Conservation (phyloP, 2,329 filamentous ascomycete genomes). For the Colletotrichum spaethianum region DNA sequence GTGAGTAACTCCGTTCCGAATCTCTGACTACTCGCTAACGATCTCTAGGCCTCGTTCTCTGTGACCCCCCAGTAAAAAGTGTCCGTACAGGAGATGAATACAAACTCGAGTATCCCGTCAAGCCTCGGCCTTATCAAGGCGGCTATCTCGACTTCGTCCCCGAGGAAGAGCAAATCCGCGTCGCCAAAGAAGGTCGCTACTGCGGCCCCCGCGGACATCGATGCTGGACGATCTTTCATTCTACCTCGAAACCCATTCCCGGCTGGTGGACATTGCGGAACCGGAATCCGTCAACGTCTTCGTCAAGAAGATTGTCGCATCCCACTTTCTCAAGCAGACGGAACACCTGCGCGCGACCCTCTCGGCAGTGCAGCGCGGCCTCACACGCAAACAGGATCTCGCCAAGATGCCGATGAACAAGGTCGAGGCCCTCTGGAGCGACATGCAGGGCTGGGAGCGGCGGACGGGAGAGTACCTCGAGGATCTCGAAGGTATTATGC, state of each 20-base stretch:
- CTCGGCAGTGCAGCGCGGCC: conserved; percentile 44
- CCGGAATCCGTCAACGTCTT: conserved; percentile 42
- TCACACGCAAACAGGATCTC: conserved; percentile 46
- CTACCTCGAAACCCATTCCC: conserved; percentile 43
- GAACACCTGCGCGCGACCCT: conserved; percentile 44
- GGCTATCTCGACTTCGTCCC: conserved; percentile 48
- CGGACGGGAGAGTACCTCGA: conserved; percentile 46
- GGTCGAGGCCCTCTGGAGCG: conserved; percentile 47
- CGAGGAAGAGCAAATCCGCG: conserved; percentile 38
- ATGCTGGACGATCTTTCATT: conserved; percentile 46
- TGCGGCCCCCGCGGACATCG: conserved; percentile 43
- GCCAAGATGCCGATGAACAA: conserved; percentile 41
- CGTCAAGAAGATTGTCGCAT: conserved; percentile 45
- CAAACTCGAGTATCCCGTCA: conserved; percentile 34
- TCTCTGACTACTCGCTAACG: not conserved
- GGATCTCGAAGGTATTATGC: conserved; percentile 46
- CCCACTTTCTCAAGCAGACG: conserved; percentile 45
- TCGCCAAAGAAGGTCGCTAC: conserved; percentile 16
- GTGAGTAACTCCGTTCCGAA: conserved; percentile 19
- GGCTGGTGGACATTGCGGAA: conserved; percentile 26
- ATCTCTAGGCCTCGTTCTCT: conserved; percentile 42
- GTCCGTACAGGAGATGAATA: conserved; percentile 43
- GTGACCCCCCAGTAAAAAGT: conserved; percentile 44
- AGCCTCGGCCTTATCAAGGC: conserved; percentile 43
- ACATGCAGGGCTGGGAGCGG: conserved; percentile 46